Percentiles rank a stretch among this genome's conserved stretches.
Evolutionary conservation across 345 rosid species (phyloP).

Genomic region (Fremontodendron californicum): DNA sequence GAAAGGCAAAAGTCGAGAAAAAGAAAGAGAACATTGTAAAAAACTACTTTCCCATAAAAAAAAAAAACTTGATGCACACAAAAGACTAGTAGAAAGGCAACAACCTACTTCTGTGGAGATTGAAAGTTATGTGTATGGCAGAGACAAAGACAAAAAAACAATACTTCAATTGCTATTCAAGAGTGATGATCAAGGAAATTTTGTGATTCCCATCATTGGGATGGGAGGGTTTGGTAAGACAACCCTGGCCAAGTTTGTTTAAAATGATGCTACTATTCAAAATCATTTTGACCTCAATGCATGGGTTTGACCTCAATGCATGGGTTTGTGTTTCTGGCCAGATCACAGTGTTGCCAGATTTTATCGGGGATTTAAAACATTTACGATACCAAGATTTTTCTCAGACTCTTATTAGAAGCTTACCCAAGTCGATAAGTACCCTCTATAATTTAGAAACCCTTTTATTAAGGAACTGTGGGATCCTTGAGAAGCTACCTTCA

Average conservation of each 20-base stretch:
- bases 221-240: background rate
- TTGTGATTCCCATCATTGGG: background rate
- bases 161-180: background rate
- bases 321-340: background rate
- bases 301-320: background rate
- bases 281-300: background rate
- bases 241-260: constrained; percentile 1
- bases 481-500: background rate
- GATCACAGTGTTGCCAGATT: constrained; percentile 20
- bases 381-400: constrained; percentile 35
- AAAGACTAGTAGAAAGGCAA: background rate
- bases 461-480: background rate
- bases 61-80: no score
- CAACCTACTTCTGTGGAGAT: background rate
- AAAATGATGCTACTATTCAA: background rate
- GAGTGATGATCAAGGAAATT: background rate
- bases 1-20: no score
- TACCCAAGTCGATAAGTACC: constrained; percentile 34
- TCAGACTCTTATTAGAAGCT: constrained; percentile 16
- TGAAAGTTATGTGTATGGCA: background rate
- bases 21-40: no score
- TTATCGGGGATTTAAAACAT: constrained; percentile 32
- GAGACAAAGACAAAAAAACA: background rate
- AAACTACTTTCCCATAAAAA: no score
- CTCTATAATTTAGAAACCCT: constrained; percentile 43